phyloP scores from a whole-genome alignment of 768 basidiomycete species.

The Rhizopogon vinicolor region DNA sequence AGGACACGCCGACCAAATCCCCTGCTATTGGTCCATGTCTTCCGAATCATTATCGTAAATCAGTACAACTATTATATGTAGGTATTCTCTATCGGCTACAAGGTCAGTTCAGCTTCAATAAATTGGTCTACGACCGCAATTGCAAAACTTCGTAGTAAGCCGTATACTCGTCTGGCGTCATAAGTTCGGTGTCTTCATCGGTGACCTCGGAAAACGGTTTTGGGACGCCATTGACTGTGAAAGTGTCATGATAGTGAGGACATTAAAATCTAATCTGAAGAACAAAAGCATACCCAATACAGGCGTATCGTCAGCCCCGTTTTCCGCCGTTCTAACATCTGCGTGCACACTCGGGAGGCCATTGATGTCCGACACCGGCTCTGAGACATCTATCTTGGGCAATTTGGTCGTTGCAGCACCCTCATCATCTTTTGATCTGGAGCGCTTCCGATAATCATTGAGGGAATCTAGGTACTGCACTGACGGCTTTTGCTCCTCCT shows the following conservation, averaged over 20 bases:
- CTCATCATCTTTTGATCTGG: constrained; percentile 60
- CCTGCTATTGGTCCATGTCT: too few relatives aligned
- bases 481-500: constrained; percentile 67
- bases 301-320: constrained; percentile 43
- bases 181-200: constrained; percentile 87
- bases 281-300: constrained; percentile 15
- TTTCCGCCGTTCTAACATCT: not conserved
- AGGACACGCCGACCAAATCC: too few relatives aligned
- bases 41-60: not conserved
- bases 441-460: constrained; percentile 72
- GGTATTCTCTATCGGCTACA: not conserved
- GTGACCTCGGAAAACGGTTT: constrained; percentile 78
- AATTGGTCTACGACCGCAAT: constrained; percentile 28
- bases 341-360: constrained; percentile 6
- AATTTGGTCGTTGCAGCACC: constrained; percentile 35
- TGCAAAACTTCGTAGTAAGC: constrained; percentile 72
- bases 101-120: not conserved
- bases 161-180: constrained; percentile 92
- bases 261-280: not conserved
- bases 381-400: constrained; percentile 37
- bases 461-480: constrained; percentile 64
- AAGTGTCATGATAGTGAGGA: not conserved
- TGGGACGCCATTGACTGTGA: constrained; percentile 66
- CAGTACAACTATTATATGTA: not conserved
- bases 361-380: constrained; percentile 15